Conservation (phyloP, 2,329 filamentous ascomycete species). For the Gremmenia infestans region DNA sequence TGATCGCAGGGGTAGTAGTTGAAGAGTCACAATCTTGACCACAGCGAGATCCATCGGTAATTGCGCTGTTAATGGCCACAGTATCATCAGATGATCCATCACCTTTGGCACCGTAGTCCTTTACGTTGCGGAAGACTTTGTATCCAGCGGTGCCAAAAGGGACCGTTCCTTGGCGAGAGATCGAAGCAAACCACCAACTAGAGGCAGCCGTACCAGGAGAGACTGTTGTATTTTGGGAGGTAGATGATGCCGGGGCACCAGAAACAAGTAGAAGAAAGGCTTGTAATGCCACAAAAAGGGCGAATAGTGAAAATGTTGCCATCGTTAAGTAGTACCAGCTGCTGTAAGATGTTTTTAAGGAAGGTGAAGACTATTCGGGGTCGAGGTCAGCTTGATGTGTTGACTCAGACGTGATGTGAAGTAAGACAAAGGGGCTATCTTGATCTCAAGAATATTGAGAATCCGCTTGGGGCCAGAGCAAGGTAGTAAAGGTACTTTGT, state of each 20-base stretch:
- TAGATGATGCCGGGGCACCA: slow-evolving; percentile 17
- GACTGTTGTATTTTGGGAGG: slow-evolving; percentile 4
- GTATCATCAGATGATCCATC: slow-evolving; percentile 75
- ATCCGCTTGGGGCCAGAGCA: not conserved
- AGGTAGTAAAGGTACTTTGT: not conserved
- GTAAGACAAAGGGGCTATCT: slow-evolving; percentile 2
- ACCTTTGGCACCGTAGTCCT: slow-evolving; percentile 68
- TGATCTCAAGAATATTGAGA: not conserved
- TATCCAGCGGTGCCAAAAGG: slow-evolving; percentile 45
- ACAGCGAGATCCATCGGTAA: slow-evolving; percentile 74
- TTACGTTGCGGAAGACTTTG: slow-evolving; percentile 72
- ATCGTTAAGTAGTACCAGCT: slow-evolving; percentile 32
- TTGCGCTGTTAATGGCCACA: slow-evolving; percentile 75
- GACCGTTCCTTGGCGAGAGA: slow-evolving; percentile 30
- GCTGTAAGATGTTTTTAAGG: slow-evolving; percentile 28
- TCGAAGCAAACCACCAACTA: slow-evolving; percentile 30
- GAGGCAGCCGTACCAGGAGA: slow-evolving; percentile 12
- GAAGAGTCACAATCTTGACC: slow-evolving; percentile 76
- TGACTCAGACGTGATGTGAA: not conserved
- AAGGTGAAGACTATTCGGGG: slow-evolving; percentile 24
- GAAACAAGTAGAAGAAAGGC: slow-evolving; percentile 25
- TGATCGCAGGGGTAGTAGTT: slow-evolving; percentile 76
- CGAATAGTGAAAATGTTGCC: slow-evolving; percentile 27
- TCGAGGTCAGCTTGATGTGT: slow-evolving; percentile 11
- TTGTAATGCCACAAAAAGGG: slow-evolving; percentile 26